phyloP scores from a whole-genome alignment of 2,329 filamentous ascomycete genomes.

The Metarhizium rileyi region DNA sequence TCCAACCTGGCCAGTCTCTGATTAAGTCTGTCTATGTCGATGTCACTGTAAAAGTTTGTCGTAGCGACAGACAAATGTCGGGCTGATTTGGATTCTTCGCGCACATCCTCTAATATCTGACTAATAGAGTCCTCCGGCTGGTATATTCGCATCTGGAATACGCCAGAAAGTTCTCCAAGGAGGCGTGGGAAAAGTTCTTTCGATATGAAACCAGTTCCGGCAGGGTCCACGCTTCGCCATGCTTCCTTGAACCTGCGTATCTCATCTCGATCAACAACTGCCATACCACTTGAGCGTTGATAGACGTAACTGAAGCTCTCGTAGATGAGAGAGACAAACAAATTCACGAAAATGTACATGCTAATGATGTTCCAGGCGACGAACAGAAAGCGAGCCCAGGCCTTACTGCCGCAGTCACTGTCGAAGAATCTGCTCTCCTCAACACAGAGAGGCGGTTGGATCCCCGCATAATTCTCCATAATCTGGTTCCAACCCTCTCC shows the following conservation, averaged over 20 bases:
- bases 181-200: constrained; percentile 84
- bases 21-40: constrained; percentile 71
- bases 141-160: constrained; percentile 97
- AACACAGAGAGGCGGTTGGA: constrained; percentile 74
- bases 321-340: constrained; percentile 97
- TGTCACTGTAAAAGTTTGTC: constrained; percentile 40
- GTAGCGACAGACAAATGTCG: constrained; percentile 47
- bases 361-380: constrained; percentile 97
- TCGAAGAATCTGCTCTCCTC: constrained; percentile 62
- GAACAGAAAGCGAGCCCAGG: constrained; percentile 84
- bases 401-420: constrained; percentile 84
- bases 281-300: constrained; percentile 87
- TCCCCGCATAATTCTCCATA: constrained; percentile 89
- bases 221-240: constrained; percentile 90
- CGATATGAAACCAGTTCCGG: constrained; percentile 82
- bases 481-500: constrained; percentile 95
- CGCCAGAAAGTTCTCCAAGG: constrained; percentile 82
- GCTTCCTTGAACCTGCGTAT: constrained; percentile 96
- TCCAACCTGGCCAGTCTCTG: constrained; percentile 65
- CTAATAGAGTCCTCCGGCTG: constrained; percentile 79
- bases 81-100: constrained; percentile 41
- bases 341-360: constrained; percentile 99
- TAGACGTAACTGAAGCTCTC: constrained; percentile 99
- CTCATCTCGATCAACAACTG: constrained; percentile 83
- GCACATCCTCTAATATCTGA: constrained; percentile 79